Conservation (phyloP, 2,329 filamentous ascomycete genomes). For the Gaeumannomyces tritici region DNA sequence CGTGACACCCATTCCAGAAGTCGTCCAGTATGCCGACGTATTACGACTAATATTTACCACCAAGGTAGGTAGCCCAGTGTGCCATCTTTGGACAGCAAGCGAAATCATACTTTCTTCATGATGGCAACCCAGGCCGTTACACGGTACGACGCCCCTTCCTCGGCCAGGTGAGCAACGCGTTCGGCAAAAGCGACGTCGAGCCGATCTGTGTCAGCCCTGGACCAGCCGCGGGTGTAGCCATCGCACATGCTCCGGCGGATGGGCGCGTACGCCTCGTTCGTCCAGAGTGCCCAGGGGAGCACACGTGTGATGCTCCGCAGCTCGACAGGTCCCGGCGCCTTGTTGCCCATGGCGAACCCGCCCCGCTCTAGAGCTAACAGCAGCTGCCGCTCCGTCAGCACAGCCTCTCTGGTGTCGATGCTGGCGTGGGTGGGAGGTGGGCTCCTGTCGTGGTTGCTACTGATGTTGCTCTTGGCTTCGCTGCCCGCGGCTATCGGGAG, state of each 20-base stretch:
- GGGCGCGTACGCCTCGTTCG: neutral
- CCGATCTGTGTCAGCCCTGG: neutral
- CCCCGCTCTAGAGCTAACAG: neutral
- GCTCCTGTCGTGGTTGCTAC: neutral
- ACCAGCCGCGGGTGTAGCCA: conserved; percentile 2
- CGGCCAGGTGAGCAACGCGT: neutral
- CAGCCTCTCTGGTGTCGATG: neutral
- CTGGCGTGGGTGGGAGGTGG: neutral
- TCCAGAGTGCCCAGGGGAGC: neutral
- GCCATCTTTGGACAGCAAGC: too few relatives aligned
- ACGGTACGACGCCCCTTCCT: neutral
- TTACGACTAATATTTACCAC: too few relatives aligned
- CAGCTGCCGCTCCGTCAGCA: neutral
- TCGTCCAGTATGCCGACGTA: too few relatives aligned
- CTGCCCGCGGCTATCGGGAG: neutral
- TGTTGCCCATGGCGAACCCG: neutral
- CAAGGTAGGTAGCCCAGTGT: too few relatives aligned
- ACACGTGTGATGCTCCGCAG: conserved; percentile 1
- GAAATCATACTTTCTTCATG: neutral
- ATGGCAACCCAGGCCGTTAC: conserved; percentile 1
- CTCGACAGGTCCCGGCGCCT: neutral
- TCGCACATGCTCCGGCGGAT: conserved; percentile 3
- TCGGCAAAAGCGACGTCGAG: conserved; percentile 1
- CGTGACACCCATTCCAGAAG: too few relatives aligned
- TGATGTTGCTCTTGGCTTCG: neutral